A percentile compares a stretch with the other conserved stretches of the same genome.
These are phyloP conservation scores for Santalum album DNA, from an alignment of 164 flowering plant species.

Conservation along the genomic window DNA sequence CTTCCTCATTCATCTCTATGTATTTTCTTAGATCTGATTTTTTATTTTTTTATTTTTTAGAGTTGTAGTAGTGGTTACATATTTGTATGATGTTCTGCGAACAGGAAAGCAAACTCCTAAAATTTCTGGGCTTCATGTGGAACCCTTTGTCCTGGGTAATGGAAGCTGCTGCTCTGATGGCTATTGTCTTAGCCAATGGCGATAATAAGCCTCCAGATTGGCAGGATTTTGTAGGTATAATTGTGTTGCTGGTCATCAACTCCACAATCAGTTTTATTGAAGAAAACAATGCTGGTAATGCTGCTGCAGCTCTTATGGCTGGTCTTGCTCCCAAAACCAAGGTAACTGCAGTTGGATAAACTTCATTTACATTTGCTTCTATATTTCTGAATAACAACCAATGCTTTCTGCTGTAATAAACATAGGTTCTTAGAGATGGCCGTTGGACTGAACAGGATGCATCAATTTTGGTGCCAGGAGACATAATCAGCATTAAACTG, in stretches of 20 bases:
- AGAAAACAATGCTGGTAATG: constrained; percentile 5
- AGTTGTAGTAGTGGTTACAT: too few species aligned
- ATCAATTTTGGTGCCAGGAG: constrained; percentile 3
- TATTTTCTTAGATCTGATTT: too few species aligned
- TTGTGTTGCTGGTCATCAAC: not conserved
- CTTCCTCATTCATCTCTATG: too few species aligned
- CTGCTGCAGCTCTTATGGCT: constrained; percentile 2
- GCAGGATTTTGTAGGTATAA: constrained; percentile 2
- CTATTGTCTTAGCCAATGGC: constrained; percentile 1
- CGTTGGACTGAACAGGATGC: constrained; percentile 3
- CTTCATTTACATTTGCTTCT: not conserved
- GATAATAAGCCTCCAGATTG: not conserved
- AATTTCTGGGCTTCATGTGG: constrained; percentile 3
- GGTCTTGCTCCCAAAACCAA: constrained; percentile 3
- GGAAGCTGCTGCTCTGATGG: constrained; percentile 6
- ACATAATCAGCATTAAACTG: constrained; percentile 5
- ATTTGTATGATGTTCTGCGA: too few species aligned
- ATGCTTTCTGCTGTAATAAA: not conserved
- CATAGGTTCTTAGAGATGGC: constrained; percentile 1
- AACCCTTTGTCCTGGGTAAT: constrained; percentile 1
- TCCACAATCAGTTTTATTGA: constrained; percentile 5
- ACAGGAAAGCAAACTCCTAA: constrained; percentile 2
- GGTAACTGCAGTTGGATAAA: not conserved
- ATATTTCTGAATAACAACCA: not conserved
- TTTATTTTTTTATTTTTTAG: too few species aligned